Percentiles rank a stretch among this genome's conserved stretches.
Conservation (phyloP, 2,329 filamentous ascomycete genomes). For the Penicillium sp. region DNA sequence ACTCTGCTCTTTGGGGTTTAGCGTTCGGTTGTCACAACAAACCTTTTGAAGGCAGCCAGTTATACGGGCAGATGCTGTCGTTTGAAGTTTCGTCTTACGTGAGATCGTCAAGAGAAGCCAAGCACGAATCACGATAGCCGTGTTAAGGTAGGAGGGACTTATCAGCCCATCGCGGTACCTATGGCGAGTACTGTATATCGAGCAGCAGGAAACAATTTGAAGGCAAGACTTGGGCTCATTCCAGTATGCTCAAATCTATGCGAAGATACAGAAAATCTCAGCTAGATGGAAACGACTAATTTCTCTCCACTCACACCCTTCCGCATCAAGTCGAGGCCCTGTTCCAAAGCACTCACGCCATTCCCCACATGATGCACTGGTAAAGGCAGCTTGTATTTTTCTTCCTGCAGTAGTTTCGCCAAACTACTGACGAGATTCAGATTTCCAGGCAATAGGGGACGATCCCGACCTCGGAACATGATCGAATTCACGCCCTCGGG, state of each 20-base stretch:
- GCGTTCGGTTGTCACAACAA: neutral
- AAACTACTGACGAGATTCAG: slow-evolving; percentile 22
- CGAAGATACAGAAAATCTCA: neutral
- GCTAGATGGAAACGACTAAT: slow-evolving; percentile 35
- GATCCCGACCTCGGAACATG: slow-evolving; percentile 26
- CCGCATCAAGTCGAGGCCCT: slow-evolving; percentile 24
- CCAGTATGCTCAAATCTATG: too few species aligned
- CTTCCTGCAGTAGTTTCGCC: slow-evolving; percentile 25
- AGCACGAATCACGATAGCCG: too few species aligned
- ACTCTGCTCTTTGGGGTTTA: neutral
- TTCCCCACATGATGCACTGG: slow-evolving; percentile 31
- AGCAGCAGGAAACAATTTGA: too few species aligned
- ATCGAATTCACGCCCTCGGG: slow-evolving; percentile 30
- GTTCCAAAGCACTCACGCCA: slow-evolving; percentile 24
- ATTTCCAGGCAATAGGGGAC: slow-evolving; percentile 24
- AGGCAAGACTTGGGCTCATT: too few species aligned
- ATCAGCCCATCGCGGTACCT: too few species aligned
- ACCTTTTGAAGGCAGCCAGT: neutral
- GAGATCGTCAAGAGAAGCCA: neutral
- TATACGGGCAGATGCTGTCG: neutral
- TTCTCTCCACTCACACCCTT: slow-evolving; percentile 35
- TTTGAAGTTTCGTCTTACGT: neutral
- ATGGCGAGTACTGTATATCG: too few species aligned
- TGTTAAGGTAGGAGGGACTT: too few species aligned
- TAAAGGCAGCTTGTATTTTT: slow-evolving; percentile 30